phyloP scores from a whole-genome alignment of 1,284 basidiomycete genomes.

The Leccinum colubrinum region DNA sequence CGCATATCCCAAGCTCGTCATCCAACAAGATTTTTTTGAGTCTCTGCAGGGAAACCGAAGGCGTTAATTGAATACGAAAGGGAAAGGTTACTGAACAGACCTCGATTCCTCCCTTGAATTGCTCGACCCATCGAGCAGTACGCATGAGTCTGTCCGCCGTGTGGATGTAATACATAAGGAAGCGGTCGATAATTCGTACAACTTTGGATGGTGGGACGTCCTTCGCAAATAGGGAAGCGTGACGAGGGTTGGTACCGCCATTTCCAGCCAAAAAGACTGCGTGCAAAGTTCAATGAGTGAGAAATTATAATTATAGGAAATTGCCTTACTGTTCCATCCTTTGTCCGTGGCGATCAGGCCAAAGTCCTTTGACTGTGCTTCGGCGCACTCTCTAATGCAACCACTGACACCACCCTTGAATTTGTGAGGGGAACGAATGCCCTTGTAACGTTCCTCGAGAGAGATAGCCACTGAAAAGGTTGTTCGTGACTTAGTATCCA shows the following conservation, averaged over 20 bases:
- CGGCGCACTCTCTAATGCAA: conserved; percentile 74
- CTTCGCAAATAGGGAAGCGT: conserved; percentile 48
- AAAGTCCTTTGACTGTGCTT: conserved; percentile 77
- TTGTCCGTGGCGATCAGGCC: conserved; percentile 75
- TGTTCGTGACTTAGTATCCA: background rate
- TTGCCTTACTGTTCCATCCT: conserved; percentile 64
- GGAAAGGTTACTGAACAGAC: conserved; percentile 27
- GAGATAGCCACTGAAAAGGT: conserved; percentile 51
- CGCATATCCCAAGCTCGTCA: conserved; percentile 77
- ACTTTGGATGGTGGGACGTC: conserved; percentile 65
- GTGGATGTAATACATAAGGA: conserved; percentile 71
- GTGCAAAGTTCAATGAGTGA: background rate
- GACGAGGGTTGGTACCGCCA: conserved; percentile 67
- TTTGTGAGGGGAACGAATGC: conserved; percentile 73
- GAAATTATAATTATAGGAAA: background rate
- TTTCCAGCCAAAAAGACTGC: conserved; percentile 73
- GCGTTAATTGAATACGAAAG: background rate
- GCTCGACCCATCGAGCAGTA: conserved; percentile 77
- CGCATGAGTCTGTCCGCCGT: conserved; percentile 69
- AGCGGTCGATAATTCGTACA: conserved; percentile 66
- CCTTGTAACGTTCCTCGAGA: conserved; percentile 74
- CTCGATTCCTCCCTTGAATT: conserved; percentile 61
- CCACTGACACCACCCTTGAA: conserved; percentile 80
- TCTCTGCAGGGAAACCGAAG: conserved; percentile 35
- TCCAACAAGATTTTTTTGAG: conserved; percentile 66